Evolutionary conservation across 148 eudicot species (phyloP), one percentile per base, ranked within the genome.

Genomic region (Chenopodium quinoa): DNA sequence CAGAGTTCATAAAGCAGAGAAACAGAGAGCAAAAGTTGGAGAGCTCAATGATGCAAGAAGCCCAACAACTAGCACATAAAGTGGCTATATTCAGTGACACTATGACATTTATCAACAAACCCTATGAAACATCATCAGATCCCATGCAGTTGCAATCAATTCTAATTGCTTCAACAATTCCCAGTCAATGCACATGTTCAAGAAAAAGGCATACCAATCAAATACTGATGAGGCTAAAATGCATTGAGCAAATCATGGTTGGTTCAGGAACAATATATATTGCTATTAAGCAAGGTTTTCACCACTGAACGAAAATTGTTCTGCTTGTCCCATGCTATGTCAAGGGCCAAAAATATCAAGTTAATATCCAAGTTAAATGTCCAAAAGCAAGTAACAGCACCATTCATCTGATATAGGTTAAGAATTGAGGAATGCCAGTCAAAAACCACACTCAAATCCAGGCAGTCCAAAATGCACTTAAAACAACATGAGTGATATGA

Each of bases 401-500:
- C 25, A 71, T 73, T 47, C 32, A 73, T 73, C 60, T 73, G 58
- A 47, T 44, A 29, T 48, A 50, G 54, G 54, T 50, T 12, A 50
- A 50, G 54, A 50, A 10, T 50, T 50, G 3, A 50, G 54, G 17
- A 17, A 56, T 56, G 19, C 62, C 62, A 56, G 62, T 56, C 22
- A 14, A 56, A 56, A 56, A 56, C 22, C 62, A 56, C 62, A 56
- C 22, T 56, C 62, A 75, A 52, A 74, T 75, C 81, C 23, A 72
- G 77, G 71, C 82, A 82, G 75, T 64, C 75, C 72, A 62, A 79
- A 54, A 82, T 64, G 79, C 63, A 82, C 32, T 77, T 34, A 68
- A 13, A 40, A 52, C 63, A 72, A 37, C 25, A 78, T 17, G 73
- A 66, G 37, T 73, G 75, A 63, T 56, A 32, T 62, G 44, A 81